Base-by-base conservation (phyloP, 306 rosid genomes). In the Casuarina cunninghamiana region DNA sequence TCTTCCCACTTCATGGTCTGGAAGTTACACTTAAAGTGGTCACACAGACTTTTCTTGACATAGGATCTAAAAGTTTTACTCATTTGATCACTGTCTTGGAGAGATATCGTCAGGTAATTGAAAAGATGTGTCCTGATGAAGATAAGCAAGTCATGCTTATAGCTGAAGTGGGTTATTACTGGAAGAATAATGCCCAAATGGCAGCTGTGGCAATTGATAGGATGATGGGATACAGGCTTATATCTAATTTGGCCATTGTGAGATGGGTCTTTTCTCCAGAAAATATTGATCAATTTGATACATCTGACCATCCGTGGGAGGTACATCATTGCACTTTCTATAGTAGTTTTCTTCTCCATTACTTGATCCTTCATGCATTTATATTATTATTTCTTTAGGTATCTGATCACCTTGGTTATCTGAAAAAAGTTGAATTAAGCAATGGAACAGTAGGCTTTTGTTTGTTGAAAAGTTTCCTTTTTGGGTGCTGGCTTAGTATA, bases 231-330 rank as follows among this genome's bases (percentile, higher is more conserved):
- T 96, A 96, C 77, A 87, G 98, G 45, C 93, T 96, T 61, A 83
- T 96, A 76, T 96, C 98, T 84, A 96, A 96, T 87, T 80, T 96
- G 81, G 96, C 98, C 79, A 93, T 96, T 77, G 88, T 96, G 77
- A 91, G 89, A 90, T 95, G 99, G 99, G 93, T 90, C 84, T 95
- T 95, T 84, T 93, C 94, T 73, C 78, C 90, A 5, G 93, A 91
- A 81, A 95, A 95, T 78, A 74, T 88, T 66, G 93, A 91, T 82
- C 96, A 83, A 74, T 95, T 91, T 87, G 98, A 95, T 84, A 86
- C 88, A 12, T 91, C 98, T 10, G 99, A 95, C 83, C 90, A 90
- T 84, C 92, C 94, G 38, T 95, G 99, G 99, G 99, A 95, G 99
- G 99, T 95, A 90, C 75, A 42, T 55, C 44, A 75, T 61, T 19